Percentiles rank a stretch among this genome's conserved stretches.
Evolutionary conservation across 2,329 filamentous ascomycete genomes (phyloP).

Genomic region (Macrophomina tecta): DNA sequence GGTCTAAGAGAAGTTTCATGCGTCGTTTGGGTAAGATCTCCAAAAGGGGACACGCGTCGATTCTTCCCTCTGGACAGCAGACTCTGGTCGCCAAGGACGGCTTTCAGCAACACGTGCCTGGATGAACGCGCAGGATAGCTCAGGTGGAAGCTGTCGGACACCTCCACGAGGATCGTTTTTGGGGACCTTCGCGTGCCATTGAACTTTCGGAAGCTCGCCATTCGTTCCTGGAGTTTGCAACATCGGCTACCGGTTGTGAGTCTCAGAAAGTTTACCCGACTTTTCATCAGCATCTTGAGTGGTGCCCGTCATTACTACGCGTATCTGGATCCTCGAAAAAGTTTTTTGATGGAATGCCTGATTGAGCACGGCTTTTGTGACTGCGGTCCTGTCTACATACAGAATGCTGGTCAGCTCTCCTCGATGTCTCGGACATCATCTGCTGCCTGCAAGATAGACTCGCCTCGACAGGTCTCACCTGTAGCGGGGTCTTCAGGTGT

Average conservation of each 20-base stretch:
- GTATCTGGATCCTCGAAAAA: slow-evolving; percentile 13
- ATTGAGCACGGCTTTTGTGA: slow-evolving; percentile 47
- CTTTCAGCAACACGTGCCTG: slow-evolving; percentile 51
- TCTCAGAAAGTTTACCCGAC: slow-evolving; percentile 31
- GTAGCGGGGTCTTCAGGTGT: slow-evolving; percentile 62
- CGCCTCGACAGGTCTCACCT: slow-evolving; percentile 60
- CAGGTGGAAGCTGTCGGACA: slow-evolving; percentile 58
- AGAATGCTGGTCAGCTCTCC: slow-evolving; percentile 42
- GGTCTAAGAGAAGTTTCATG: slow-evolving; percentile 69
- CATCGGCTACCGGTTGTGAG: slow-evolving; percentile 41
- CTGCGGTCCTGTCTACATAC: slow-evolving; percentile 51
- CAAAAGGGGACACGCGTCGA: slow-evolving; percentile 78
- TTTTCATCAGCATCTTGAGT: slow-evolving; percentile 41
- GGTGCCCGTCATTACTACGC: slow-evolving; percentile 34
- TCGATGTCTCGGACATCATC: slow-evolving; percentile 37
- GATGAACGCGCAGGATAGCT: slow-evolving; percentile 52
- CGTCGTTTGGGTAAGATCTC: slow-evolving; percentile 79
- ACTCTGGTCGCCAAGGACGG: slow-evolving; percentile 69
- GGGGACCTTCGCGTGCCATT: slow-evolving; percentile 52
- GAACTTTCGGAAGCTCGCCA: slow-evolving; percentile 8
- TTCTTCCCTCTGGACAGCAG: slow-evolving; percentile 72
- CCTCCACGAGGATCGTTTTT: slow-evolving; percentile 58
- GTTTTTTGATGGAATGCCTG: neutral
- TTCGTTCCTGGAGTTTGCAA: slow-evolving; percentile 38
- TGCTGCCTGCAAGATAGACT: slow-evolving; percentile 55